phyloP scores from a whole-genome alignment of 1,284 basidiomycete species.

The Pterulicium gracile region DNA sequence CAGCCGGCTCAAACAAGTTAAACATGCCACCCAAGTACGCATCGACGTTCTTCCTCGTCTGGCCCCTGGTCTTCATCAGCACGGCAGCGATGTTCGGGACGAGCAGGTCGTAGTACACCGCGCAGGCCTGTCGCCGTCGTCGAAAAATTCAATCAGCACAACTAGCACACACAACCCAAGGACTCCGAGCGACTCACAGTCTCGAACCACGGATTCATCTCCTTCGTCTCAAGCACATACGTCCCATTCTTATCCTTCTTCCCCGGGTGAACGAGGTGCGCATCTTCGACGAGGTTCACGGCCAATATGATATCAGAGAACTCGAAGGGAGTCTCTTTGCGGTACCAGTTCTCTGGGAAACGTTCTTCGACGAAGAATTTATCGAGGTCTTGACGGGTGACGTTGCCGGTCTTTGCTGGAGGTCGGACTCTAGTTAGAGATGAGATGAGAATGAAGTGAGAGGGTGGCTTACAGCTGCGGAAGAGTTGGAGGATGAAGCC shows the following conservation, averaged over 20 bases:
- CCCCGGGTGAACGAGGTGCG: not conserved
- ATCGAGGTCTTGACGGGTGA: not conserved
- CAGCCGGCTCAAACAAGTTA: not conserved
- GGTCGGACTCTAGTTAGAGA: not conserved
- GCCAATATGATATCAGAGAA: not conserved
- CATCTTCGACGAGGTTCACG: not conserved
- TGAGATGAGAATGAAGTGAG: too few relatives aligned
- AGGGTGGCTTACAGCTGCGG: not conserved
- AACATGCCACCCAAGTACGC: not conserved
- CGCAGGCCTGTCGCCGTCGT: not conserved
- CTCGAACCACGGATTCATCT: not conserved
- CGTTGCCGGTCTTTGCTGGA: not conserved
- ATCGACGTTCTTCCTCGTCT: not conserved
- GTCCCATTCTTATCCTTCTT: not conserved
- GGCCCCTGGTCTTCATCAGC: not conserved
- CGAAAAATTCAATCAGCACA: not conserved
- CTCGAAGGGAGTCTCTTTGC: not conserved
- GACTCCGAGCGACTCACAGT: not conserved
- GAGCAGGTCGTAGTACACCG: not conserved
- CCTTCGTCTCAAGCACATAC: not conserved
- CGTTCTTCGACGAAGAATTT: not conserved
- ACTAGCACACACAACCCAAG: not conserved
- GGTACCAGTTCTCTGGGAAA: constrained; percentile 1
- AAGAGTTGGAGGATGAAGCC: not conserved
- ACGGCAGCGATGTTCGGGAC: not conserved